Evolutionary conservation across 2,329 filamentous ascomycete genomes (phyloP).

Genomic region (Colletotrichum caudatum): DNA sequence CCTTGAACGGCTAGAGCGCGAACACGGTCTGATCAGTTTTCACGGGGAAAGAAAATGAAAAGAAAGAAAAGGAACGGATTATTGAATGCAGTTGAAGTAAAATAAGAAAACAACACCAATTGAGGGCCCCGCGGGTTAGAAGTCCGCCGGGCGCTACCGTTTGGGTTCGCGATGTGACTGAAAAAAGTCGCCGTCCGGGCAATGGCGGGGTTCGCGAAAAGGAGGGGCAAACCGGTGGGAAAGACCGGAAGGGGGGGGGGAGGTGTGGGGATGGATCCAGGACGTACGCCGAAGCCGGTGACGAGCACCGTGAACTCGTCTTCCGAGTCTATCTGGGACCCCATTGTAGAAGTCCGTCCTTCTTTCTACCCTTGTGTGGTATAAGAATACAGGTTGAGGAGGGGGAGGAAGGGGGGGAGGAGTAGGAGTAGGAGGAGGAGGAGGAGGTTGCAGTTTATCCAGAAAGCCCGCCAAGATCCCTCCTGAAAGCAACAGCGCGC

Average conservation of each 20-base stretch:
- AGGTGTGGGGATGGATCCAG: conserved; percentile 15
- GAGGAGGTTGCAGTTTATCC: not conserved
- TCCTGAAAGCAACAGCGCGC: not conserved
- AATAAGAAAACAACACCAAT: not conserved
- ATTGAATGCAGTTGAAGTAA: too few relatives aligned
- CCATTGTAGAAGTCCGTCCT: conserved; percentile 46
- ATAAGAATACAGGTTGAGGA: not conserved
- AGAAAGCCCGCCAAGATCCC: conserved; percentile 3
- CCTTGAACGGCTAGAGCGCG: conserved; percentile 75
- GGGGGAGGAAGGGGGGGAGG: too few relatives aligned
- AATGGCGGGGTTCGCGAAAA: conserved; percentile 28
- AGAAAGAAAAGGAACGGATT: too few relatives aligned
- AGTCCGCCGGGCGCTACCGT: not conserved
- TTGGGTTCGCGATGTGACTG: not conserved
- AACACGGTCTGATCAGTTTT: conserved; percentile 39
- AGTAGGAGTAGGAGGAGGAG: too few relatives aligned
- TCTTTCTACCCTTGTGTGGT: too few relatives aligned
- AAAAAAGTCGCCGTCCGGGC: conserved; percentile 3
- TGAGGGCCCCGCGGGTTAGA: not conserved
- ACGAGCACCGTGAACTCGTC: conserved; percentile 70
- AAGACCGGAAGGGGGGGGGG: not conserved
- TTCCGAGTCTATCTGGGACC: conserved; percentile 51
- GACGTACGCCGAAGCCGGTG: conserved; percentile 71
- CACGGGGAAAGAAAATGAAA: not conserved
- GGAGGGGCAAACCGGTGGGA: conserved; percentile 15